phyloP scores from a whole-genome alignment of 495 filamentous ascomycete genomes.

The Aspergillus mulundensis region DNA sequence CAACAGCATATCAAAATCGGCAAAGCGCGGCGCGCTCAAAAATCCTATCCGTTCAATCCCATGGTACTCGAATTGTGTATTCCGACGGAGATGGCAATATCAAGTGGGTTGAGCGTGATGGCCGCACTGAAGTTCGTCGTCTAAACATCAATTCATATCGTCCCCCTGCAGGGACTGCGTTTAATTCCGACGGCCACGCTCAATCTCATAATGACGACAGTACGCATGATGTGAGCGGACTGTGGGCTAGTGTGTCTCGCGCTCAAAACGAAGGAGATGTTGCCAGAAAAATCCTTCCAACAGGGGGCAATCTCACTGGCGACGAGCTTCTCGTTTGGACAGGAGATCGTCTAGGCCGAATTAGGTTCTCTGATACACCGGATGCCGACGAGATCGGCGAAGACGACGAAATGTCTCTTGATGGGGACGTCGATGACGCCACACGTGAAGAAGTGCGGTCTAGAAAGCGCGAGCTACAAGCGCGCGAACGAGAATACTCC shows the following conservation, averaged over 20 bases:
- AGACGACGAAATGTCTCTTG: conserved; percentile 39
- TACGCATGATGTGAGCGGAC: conserved; percentile 17
- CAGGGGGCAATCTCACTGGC: conserved; percentile 42
- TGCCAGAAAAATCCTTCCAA: conserved; percentile 67
- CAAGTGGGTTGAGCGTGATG: conserved; percentile 91
- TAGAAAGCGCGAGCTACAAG: conserved; percentile 35
- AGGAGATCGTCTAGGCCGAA: conserved; percentile 70
- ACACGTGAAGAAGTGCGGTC: conserved; percentile 39
- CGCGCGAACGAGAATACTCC: conserved; percentile 55
- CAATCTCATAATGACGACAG: neutral
- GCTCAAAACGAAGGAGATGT: conserved; percentile 41
- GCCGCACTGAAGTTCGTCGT: conserved; percentile 71
- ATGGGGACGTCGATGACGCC: conserved; percentile 31
- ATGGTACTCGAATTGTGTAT: conserved; percentile 80
- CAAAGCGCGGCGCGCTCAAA: conserved; percentile 79
- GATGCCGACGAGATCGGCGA: conserved; percentile 37
- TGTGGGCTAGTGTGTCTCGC: conserved; percentile 26
- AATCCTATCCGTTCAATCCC: conserved; percentile 76
- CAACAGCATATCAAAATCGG: conserved; percentile 61
- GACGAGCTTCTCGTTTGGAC: conserved; percentile 78
- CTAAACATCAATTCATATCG: conserved; percentile 59
- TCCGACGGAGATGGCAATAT: conserved; percentile 79
- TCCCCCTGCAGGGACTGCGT: conserved; percentile 7
- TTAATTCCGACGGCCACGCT: neutral
- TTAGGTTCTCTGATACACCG: conserved; percentile 54